Evolutionary conservation across 129 eudicot species (phyloP).

Genomic region (Flaveria linearis): DNA sequence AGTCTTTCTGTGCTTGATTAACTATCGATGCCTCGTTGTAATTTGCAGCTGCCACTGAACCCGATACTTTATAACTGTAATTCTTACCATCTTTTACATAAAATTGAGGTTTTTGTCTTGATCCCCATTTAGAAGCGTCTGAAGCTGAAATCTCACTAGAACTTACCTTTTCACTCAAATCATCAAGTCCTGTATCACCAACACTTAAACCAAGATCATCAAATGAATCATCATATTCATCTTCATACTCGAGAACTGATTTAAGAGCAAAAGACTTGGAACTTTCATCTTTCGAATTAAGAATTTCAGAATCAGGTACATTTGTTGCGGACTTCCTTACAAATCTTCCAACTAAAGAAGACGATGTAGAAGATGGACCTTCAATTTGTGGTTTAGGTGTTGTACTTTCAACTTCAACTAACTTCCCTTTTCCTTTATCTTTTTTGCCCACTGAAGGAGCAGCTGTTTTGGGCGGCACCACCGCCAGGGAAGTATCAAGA

Average conservation of each 20-base stretch:
- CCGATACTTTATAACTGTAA: constrained; percentile 88
- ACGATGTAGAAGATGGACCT: constrained; percentile 49
- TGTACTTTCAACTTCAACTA: constrained; percentile 45
- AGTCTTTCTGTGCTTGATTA: constrained; percentile 62
- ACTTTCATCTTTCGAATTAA: constrained; percentile 45
- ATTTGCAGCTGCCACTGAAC: constrained; percentile 82
- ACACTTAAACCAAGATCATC: constrained; percentile 72
- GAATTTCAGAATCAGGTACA: constrained; percentile 40
- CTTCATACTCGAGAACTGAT: constrained; percentile 80
- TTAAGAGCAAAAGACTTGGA: constrained; percentile 56
- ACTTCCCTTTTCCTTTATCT: constrained; percentile 91
- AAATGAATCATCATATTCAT: constrained; percentile 95
- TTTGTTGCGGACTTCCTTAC: constrained; percentile 54
- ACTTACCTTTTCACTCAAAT: constrained; percentile 43
- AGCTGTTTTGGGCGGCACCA: constrained; percentile 40
- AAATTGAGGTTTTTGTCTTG: constrained; percentile 78
- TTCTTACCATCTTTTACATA: constrained; percentile 94
- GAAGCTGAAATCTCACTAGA: constrained; percentile 37
- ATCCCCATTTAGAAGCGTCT: constrained; percentile 65
- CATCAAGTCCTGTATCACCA: constrained; percentile 75
- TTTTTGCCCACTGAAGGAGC: constrained; percentile 33
- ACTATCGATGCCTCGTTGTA: constrained; percentile 70
- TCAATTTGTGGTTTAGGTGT: constrained; percentile 30
- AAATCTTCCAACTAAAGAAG: constrained; percentile 70
- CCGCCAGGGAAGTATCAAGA: constrained; percentile 66